Evolutionary conservation across 2,329 filamentous ascomycete species (phyloP).

Genomic region (Fusarium begoniae): DNA sequence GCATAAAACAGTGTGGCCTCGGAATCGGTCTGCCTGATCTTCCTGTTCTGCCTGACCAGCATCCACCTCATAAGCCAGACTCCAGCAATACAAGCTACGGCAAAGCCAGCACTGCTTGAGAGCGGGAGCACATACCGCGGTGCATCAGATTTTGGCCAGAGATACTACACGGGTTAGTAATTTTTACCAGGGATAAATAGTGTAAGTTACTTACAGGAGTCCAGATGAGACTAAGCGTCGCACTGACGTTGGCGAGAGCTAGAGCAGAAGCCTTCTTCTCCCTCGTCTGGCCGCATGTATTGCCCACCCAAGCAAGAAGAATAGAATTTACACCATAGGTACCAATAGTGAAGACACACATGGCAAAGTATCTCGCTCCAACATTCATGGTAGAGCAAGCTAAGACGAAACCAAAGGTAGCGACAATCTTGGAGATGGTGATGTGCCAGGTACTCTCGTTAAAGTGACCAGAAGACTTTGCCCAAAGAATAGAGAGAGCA

Average conservation of each 20-base stretch:
- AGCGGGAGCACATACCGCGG: constrained; percentile 35
- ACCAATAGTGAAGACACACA: constrained; percentile 51
- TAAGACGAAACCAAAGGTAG: constrained; percentile 43
- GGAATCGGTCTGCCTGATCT: constrained; percentile 36
- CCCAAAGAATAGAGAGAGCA: constrained; percentile 29
- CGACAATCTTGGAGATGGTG: constrained; percentile 49
- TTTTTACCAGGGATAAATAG: accelerated
- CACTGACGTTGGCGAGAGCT: constrained; percentile 41
- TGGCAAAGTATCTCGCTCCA: constrained; percentile 41
- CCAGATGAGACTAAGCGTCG: constrained; percentile 34
- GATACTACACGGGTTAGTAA: constrained; percentile 14
- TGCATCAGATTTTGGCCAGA: constrained; percentile 34
- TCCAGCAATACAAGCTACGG: constrained; percentile 46
- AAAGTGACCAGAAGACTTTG: constrained; percentile 34
- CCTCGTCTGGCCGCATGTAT: constrained; percentile 54
- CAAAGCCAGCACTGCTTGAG: constrained; percentile 38
- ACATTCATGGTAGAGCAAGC: constrained; percentile 41
- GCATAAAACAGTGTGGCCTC: constrained; percentile 38
- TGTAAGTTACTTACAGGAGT: constrained; percentile 16
- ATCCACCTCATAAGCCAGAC: constrained; percentile 42
- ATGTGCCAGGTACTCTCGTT: constrained; percentile 34
- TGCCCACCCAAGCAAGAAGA: constrained; percentile 54
- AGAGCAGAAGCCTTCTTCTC: constrained; percentile 59
- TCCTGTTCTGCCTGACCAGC: constrained; percentile 42
- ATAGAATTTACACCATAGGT: constrained; percentile 53